Base-by-base conservation (phyloP, 306 rosid genomes). In the Medicago truncatula region DNA sequence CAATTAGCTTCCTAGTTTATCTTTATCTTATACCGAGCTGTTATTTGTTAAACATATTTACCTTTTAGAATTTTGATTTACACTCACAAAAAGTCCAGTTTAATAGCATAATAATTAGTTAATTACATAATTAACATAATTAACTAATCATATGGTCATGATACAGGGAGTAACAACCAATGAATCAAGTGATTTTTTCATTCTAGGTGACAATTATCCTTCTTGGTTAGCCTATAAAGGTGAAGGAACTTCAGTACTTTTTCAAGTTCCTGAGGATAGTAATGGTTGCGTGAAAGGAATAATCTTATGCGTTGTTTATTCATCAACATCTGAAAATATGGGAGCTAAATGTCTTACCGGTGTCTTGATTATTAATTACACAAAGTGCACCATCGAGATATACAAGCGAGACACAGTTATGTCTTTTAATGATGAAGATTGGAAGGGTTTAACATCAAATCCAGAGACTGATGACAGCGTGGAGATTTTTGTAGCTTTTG, bases 161-260 rank as follows among this genome's bases (percentile, higher is more conserved):
- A 11, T 17, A 39, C 76, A 76, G 81, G 78, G 62, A 63, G 44
- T 58, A 64, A 3, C 7, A 14, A 4, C 18, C 8, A 58, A 43
- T 12, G 28, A 11, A 25, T 16, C 73, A 2, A 8, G 44, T 62
- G n/a, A 46, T n/a, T 0, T 61, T 36, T 28, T 0, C 2, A 44
- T 81, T 8, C 78, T 78, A 2, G 71, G 74, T 64, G 75, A 62
- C 12, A 70, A 53, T 4, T n/a, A 75, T 31, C 80, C 84, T 40
- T 41, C 10, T 15, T 81, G 80, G 80, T 63, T 76, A 17, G 9
- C 56, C 47, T 9, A 75, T 39, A 54, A 8, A 9, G 49, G 75
- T 5, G 58, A 64, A 25, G 81, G 75, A 21, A 14, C 15, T 18
- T 65, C 75, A 0, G 75, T 71, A 7, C 6, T 0, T 44, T 76